A percentile compares a stretch with the other conserved stretches of the same genome.
Conservation (phyloP, 1,139 yeast species). For the Hyphopichia wangnamkhiaoensis region DNA sequence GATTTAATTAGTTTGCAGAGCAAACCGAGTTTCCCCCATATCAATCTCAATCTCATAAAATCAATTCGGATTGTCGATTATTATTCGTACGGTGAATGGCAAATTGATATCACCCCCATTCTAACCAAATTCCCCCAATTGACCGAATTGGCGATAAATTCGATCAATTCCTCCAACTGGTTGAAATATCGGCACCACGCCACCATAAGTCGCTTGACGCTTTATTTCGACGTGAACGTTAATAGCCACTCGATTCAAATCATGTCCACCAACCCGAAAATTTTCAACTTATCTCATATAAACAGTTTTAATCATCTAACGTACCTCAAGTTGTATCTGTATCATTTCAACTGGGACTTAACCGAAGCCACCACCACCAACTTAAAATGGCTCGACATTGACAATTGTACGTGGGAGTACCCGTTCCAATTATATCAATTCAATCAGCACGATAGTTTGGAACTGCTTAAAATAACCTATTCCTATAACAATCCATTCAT, state of each 20-base stretch:
- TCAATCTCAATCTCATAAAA: constrained; percentile 10
- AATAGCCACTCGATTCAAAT: constrained; percentile 12
- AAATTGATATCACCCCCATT: constrained; percentile 27
- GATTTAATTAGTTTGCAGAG: constrained; percentile 14
- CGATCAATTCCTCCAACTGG: constrained; percentile 45
- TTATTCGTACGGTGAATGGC: constrained; percentile 46
- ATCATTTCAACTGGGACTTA: constrained; percentile 36
- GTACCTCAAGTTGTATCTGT: constrained; percentile 25
- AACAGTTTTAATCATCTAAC: constrained; percentile 21
- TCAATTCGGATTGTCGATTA: constrained; percentile 32
- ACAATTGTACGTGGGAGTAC: constrained; percentile 47
- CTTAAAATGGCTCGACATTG: constrained; percentile 17
- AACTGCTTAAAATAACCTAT: constrained; percentile 26
- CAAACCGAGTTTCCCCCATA: constrained; percentile 1
- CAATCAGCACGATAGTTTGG: constrained; percentile 25
- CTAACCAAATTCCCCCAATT: constrained; percentile 24
- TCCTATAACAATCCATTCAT: constrained; percentile 32
- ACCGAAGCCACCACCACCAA: constrained; percentile 7
- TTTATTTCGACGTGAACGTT: constrained; percentile 24
- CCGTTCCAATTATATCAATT: constrained; percentile 40
- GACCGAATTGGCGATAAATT: constrained; percentile 26
- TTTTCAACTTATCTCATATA: constrained; percentile 36
- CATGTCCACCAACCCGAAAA: constrained; percentile 19
- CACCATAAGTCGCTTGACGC: constrained; percentile 20
- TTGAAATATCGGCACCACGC: constrained; percentile 32